Conservation (phyloP, 306 rosid genomes). For the Gillenia trifoliata region DNA sequence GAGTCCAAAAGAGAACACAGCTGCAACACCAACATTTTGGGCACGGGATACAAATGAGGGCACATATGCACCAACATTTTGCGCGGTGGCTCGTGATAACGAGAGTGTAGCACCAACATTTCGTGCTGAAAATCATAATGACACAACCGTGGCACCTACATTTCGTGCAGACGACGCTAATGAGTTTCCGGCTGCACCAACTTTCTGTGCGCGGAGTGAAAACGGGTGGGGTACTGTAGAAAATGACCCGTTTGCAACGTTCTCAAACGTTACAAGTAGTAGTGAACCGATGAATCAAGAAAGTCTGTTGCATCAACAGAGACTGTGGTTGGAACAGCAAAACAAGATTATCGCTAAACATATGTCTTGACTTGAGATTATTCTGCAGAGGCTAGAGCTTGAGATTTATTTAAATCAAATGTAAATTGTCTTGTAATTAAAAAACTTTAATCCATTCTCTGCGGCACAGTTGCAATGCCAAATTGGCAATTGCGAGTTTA, state of each 20-base stretch:
- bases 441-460: background rate
- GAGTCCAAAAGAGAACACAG: background rate
- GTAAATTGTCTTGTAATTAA: background rate
- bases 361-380: conserved; percentile 19
- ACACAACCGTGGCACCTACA: background rate
- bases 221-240: background rate
- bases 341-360: conserved; percentile 67
- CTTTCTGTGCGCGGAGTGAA: background rate
- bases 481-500: background rate
- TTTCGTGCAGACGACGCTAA: background rate
- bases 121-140: background rate
- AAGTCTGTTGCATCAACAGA: conserved; percentile 40
- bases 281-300: conserved; percentile 29
- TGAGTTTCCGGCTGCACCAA: background rate
- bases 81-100: background rate
- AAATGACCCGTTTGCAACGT: conserved; percentile 53
- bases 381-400: background rate
- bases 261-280: conserved; percentile 6
- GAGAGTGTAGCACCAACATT: background rate
- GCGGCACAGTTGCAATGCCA: background rate
- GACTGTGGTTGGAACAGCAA: conserved; percentile 69
- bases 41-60: background rate
- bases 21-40: background rate
- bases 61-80: background rate
- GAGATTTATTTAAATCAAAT: background rate